Conservation (phyloP, 2,329 filamentous ascomycete genomes). For the Colletotrichum sp. region DNA sequence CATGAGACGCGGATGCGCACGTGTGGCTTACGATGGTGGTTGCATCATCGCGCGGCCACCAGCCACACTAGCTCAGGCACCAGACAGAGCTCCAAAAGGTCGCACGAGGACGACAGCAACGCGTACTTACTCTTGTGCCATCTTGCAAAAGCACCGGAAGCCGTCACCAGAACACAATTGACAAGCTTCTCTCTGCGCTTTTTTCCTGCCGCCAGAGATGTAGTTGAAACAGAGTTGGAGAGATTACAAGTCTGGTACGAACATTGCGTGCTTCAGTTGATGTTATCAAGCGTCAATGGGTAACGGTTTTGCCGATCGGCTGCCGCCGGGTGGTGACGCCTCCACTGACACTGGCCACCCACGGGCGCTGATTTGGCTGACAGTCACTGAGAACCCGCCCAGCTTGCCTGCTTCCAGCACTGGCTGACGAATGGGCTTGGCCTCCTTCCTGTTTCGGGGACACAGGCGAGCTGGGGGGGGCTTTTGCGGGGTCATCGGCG, state of each 20-base stretch:
- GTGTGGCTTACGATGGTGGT: slow-evolving; percentile 13
- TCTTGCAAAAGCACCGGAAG: neutral
- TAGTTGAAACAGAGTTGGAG: slow-evolving; percentile 18
- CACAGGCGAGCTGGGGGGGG: neutral
- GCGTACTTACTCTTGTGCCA: slow-evolving; percentile 19
- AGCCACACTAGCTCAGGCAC: slow-evolving; percentile 13
- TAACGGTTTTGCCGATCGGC: slow-evolving; percentile 19
- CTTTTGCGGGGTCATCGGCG: slow-evolving; percentile 13
- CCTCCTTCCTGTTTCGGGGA: slow-evolving; percentile 15
- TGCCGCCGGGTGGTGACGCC: slow-evolving; percentile 2
- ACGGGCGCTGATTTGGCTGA: neutral
- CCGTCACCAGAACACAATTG: neutral
- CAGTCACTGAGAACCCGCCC: neutral
- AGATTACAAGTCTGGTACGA: neutral
- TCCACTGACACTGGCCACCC: neutral
- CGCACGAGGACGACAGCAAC: neutral
- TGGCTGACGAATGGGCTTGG: neutral
- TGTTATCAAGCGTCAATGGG: slow-evolving; percentile 15
- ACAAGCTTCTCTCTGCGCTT: neutral
- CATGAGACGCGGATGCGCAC: slow-evolving; percentile 5
- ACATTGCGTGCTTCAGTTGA: slow-evolving; percentile 18
- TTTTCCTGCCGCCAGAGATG: slow-evolving; percentile 3
- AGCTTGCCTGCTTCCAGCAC: neutral
- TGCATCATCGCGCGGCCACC: slow-evolving; percentile 17
- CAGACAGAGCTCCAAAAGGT: neutral